Evolutionary conservation across 2,329 filamentous ascomycete species (phyloP).

Genomic region (Lasiodiplodia theobromae): DNA sequence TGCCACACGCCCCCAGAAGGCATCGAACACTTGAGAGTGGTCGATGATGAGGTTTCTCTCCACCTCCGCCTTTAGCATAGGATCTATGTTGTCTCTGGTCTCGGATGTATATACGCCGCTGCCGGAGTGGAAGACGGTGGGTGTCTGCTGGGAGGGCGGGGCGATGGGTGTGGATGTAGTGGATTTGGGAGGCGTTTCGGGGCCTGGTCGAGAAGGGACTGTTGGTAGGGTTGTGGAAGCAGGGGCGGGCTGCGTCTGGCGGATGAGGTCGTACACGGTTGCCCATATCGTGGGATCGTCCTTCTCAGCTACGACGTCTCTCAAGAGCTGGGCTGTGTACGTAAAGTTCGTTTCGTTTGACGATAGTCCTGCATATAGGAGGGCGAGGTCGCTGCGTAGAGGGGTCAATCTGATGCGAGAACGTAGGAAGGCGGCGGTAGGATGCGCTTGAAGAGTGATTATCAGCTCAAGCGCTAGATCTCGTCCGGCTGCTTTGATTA

Average conservation of each 20-base stretch:
- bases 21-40: slow-evolving; percentile 35
- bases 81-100: slow-evolving; percentile 25
- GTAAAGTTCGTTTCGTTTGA: neutral
- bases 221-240: neutral
- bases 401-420: too few relatives aligned
- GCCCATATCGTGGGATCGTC: slow-evolving; percentile 4
- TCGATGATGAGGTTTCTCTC: slow-evolving; percentile 31
- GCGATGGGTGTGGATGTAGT: neutral
- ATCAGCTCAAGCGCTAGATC: neutral
- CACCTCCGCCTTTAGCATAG: slow-evolving; percentile 31
- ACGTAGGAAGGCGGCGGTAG: too few relatives aligned
- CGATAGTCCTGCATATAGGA: neutral
- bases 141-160: slow-evolving; percentile 33
- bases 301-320: neutral
- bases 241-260: neutral
- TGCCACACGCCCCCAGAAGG: slow-evolving; percentile 32
- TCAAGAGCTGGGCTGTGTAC: neutral
- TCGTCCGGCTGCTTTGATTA: neutral
- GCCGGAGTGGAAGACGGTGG: slow-evolving; percentile 26
- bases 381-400: neutral
- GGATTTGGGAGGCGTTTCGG: neutral
- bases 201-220: neutral
- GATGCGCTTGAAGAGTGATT: neutral
- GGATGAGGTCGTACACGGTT: slow-evolving; percentile 10
- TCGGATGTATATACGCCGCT: slow-evolving; percentile 9